Percentiles rank a stretch among this genome's conserved stretches.
These are phyloP conservation scores for Lobulomyces angularis DNA, from an alignment of 192 early-diverging fungal species.

Conservation along the genomic window DNA sequence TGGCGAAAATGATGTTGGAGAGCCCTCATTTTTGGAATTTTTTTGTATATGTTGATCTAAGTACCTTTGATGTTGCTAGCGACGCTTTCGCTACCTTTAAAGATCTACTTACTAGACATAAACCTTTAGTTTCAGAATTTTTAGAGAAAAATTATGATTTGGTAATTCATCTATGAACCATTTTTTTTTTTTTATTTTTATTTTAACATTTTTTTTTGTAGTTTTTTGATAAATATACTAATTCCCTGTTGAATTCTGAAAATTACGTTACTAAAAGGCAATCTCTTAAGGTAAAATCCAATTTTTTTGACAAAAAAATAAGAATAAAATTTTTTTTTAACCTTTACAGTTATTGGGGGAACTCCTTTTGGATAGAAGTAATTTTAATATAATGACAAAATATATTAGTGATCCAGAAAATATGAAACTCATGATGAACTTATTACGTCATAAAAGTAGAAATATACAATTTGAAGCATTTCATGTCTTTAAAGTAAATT, in stretches of 20 bases:
- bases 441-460: conserved; percentile 83
- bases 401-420: conserved; percentile 89
- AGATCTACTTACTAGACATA: conserved; percentile 91
- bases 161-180: conserved; percentile 11
- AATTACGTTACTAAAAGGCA: conserved; percentile 99
- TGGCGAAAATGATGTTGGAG: conserved; percentile 75
- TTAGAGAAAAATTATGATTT: conserved; percentile 79
- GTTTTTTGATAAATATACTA: conserved; percentile 80
- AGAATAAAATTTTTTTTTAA: background rate
- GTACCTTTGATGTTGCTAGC: conserved; percentile 95
- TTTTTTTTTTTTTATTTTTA: conserved; percentile 6
- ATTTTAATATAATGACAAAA: conserved; percentile 87
- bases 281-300: conserved; percentile 73
- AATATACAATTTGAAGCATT: conserved; percentile 99
- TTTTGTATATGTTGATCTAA: conserved; percentile 89
- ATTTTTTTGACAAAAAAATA: background rate
- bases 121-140: conserved; percentile 79
- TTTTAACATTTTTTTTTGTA: conserved; percentile 33
- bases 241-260: conserved; percentile 63
- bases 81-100: conserved; percentile 98
- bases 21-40: conserved; percentile 85
- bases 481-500: conserved; percentile 93
- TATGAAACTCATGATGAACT: conserved; percentile 95
- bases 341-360: conserved; percentile 75
- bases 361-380: conserved; percentile 87